phyloP scores from a whole-genome alignment of 768 basidiomycete species.

The Mycena kentingensis region DNA sequence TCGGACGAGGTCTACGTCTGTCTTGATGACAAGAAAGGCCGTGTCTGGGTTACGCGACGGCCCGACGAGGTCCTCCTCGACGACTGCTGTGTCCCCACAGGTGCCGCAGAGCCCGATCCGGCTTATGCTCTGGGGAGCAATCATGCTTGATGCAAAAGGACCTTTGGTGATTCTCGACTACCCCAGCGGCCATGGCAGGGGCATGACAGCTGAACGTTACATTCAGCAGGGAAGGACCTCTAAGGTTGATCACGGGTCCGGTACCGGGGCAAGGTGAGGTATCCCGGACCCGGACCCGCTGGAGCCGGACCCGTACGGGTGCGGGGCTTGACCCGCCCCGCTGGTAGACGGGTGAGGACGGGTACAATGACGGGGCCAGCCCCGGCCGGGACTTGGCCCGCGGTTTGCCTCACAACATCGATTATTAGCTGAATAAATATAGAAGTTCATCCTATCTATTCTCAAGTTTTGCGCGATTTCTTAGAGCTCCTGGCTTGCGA shows the following conservation, averaged over 20 bases:
- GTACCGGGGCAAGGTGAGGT: too few relatives aligned
- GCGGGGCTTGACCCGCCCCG: too few relatives aligned
- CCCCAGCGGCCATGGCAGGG: constrained; percentile 18
- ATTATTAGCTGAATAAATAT: too few relatives aligned
- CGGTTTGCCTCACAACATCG: too few relatives aligned
- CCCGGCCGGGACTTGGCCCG: too few relatives aligned
- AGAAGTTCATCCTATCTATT: too few relatives aligned
- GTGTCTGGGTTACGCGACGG: constrained; percentile 27
- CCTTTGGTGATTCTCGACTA: constrained; percentile 18
- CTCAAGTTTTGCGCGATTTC: too few relatives aligned
- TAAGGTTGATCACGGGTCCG: neutral
- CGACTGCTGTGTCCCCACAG: constrained; percentile 10
- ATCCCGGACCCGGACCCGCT: too few relatives aligned
- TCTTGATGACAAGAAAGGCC: constrained; percentile 23
- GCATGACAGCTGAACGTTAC: constrained; percentile 12
- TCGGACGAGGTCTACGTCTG: constrained; percentile 33
- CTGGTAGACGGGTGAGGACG: too few relatives aligned
- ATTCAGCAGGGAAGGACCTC: constrained; percentile 6
- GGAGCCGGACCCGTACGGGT: too few relatives aligned
- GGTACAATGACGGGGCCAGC: too few relatives aligned
- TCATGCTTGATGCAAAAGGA: constrained; percentile 13
- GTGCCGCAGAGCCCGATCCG: constrained; percentile 10
- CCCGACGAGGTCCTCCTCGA: constrained; percentile 25
- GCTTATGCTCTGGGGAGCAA: constrained; percentile 17
- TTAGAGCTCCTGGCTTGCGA: too few relatives aligned